phyloP scores from a whole-genome alignment of 495 filamentous ascomycete species.

The Penicillium herquei region DNA sequence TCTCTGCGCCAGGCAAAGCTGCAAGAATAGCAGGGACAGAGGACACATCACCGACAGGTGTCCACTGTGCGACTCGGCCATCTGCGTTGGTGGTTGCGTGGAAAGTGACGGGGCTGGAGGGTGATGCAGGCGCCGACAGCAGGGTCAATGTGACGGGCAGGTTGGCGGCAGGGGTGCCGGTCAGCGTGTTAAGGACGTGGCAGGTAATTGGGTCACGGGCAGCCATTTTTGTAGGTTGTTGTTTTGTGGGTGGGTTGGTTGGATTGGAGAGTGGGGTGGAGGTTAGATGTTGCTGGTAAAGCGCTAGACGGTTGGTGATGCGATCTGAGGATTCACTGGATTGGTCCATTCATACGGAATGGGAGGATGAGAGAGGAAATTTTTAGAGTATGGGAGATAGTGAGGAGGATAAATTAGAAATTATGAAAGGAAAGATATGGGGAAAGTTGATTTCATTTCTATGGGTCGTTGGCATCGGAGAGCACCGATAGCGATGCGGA shows the following conservation, averaged over 20 bases:
- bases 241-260: slow-evolving; percentile 18
- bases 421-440: slow-evolving; percentile 4
- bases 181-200: slow-evolving; percentile 69
- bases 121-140: slow-evolving; percentile 29
- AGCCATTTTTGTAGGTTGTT: slow-evolving; percentile 25
- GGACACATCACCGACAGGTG: slow-evolving; percentile 47
- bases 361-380: slow-evolving; percentile 8
- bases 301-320: slow-evolving; percentile 37
- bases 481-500: slow-evolving; percentile 40
- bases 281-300: slow-evolving; percentile 38
- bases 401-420: slow-evolving; percentile 1
- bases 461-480: slow-evolving; percentile 37
- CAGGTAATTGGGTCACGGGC: slow-evolving; percentile 72
- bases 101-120: slow-evolving; percentile 46
- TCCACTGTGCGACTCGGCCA: slow-evolving; percentile 82
- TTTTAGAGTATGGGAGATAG: not conserved
- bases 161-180: slow-evolving; percentile 60
- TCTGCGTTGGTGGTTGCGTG: slow-evolving; percentile 76
- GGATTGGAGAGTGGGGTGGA: slow-evolving; percentile 12
- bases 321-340: slow-evolving; percentile 21
- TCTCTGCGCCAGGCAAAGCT: slow-evolving; percentile 34
- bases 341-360: slow-evolving; percentile 29
- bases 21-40: slow-evolving; percentile 52
- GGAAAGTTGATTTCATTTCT: slow-evolving; percentile 22
- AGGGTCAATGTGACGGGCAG: slow-evolving; percentile 58